Conservation (phyloP, 2,329 filamentous ascomycete species). For the Nothophoma quercina region DNA sequence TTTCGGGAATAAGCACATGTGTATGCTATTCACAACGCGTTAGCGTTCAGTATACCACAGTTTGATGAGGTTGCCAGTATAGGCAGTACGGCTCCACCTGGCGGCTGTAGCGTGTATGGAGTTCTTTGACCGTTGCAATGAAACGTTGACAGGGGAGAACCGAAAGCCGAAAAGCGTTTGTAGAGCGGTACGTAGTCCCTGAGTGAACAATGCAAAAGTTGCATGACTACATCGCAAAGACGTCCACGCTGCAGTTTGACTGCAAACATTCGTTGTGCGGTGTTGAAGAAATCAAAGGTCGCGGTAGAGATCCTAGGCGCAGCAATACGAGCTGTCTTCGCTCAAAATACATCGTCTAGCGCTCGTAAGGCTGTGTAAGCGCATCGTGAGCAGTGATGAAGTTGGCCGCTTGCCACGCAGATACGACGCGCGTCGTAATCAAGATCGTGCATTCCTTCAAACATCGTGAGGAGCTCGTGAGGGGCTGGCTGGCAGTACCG, state of each 20-base stretch:
- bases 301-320: background rate
- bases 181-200: background rate
- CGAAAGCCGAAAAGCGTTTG: background rate
- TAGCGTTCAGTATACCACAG: slow-evolving; percentile 18
- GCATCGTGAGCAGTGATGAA: slow-evolving; percentile 15
- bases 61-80: slow-evolving; percentile 15
- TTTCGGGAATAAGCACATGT: slow-evolving; percentile 13
- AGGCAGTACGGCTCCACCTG: slow-evolving; percentile 15
- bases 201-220: background rate
- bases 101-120: slow-evolving; percentile 6
- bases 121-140: background rate
- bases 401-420: slow-evolving; percentile 32
- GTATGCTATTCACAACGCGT: slow-evolving; percentile 19
- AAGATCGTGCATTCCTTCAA: slow-evolving; percentile 20
- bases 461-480: slow-evolving; percentile 22
- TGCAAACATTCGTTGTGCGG: background rate
- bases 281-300: background rate
- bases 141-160: background rate
- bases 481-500: slow-evolving; percentile 5
- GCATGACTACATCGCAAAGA: background rate
- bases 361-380: slow-evolving; percentile 25
- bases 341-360: slow-evolving; percentile 20
- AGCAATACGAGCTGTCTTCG: slow-evolving; percentile 8
- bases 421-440: slow-evolving; percentile 37
- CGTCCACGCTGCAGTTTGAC: background rate